Evolutionary conservation across 305 asterid genomes (phyloP).

Genomic region (Andrographis paniculata): DNA sequence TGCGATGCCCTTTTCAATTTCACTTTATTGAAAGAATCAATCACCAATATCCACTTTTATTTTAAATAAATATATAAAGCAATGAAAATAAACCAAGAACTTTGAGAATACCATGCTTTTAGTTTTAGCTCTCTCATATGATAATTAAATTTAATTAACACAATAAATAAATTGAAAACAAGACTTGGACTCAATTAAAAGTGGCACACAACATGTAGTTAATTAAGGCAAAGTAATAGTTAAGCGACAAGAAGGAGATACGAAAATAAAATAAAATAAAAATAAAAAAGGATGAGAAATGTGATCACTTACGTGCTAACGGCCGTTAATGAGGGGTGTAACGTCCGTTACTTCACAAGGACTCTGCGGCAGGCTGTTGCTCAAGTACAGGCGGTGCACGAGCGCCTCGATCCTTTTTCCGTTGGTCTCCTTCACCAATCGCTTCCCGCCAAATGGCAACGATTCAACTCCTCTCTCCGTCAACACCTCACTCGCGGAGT

Average conservation of each 20-base stretch:
- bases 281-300: no score
- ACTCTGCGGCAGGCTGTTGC: conserved; percentile 66
- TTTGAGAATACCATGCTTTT: no score
- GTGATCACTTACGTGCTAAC: conserved; percentile 30
- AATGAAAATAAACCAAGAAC: no score
- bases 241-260: conserved; percentile 29
- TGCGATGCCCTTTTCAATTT: no score
- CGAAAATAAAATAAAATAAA: no score
- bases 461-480: conserved; percentile 69
- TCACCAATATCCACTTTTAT: no score
- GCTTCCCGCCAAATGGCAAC: conserved; percentile 93
- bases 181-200: no score
- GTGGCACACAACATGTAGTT: conserved; percentile 14
- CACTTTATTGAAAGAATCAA: no score
- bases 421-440: conserved; percentile 80
- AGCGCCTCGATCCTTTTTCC: conserved; percentile 58
- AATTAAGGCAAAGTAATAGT: conserved; percentile 30
- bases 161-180: no score
- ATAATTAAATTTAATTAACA: no score
- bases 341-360: conserved; percentile 86
- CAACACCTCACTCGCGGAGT: conserved; percentile 35
- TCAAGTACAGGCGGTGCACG: conserved; percentile 77
- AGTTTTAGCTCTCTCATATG: no score
- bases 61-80: no score
- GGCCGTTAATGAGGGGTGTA: conserved; percentile 67